Evolutionary conservation across 805 yeast species (phyloP), one percentile per base, ranked within the genome.

Genomic region (Hanseniaspora hatyaiensis): DNA sequence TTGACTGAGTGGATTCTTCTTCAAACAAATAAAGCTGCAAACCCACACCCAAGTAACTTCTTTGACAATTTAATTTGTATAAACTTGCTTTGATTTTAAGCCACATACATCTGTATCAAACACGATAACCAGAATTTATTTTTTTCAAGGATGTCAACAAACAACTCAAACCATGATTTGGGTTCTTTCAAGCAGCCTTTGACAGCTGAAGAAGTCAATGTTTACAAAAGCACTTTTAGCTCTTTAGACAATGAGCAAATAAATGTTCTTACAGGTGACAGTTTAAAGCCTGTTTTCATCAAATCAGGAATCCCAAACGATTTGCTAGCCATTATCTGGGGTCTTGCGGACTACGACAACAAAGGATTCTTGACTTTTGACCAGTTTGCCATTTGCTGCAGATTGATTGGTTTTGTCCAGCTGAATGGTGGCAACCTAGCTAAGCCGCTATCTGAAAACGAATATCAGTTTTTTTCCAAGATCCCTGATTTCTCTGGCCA

Each of bases 251-350:
- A 80, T 3, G 92, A 83, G 56, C 71, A 73, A 38, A 65, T 81
- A 38, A 95, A 95, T 4, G 71, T 81, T 26, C 82, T 89, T 50
- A 82, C 96, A 3, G 98, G 98, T 30, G 88, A 82, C 32, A 77
- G 80, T 33, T 84, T 95, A 11, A 76, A 92, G 54, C 72, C 85
- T 11, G 70, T 94, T 6, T 78, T 92, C 53, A 95, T 87, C 56
- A 82, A 82, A 51, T 79, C 94, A 3, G 94, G 94, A 1, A 70
- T 92, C 40, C 78, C 92, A 5, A 80, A 94, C 3, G 69, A 78
- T 15, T 66, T 74, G 26, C 69, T 92, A 30, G 95, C 96, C 8
- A 92, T 87, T 63, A 80, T 92, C 53, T 92, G 98, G 98, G 88
- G 83, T 62, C 61, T 82, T 30, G 87, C 95, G n/a, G 99, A 92